A percentile compares a stretch with the other conserved stretches of the same genome.
These are phyloP conservation scores for Coemansia sp. DNA, from an alignment of 192 early-diverging fungal species.

Conservation along the genomic window DNA sequence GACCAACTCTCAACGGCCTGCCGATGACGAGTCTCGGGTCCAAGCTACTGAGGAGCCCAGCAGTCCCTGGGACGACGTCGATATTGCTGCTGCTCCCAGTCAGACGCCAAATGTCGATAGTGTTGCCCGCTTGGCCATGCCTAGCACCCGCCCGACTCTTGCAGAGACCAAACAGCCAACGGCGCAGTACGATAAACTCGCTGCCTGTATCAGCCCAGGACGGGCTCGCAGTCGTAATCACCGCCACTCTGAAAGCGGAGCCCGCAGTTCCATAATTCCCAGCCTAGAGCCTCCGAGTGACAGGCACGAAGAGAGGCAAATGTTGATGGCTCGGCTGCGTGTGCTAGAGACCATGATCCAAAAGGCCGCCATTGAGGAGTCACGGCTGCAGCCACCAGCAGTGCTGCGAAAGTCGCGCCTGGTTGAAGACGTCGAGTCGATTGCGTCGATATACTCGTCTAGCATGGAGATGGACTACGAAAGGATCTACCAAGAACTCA, in stretches of 20 bases:
- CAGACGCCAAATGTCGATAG: background rate
- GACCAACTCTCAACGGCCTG: slow-evolving; percentile 4
- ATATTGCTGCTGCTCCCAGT: background rate
- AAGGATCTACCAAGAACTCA: slow-evolving; percentile 29
- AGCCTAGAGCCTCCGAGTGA: background rate
- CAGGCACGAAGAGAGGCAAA: slow-evolving; percentile 20
- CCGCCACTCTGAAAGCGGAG: slow-evolving; percentile 10
- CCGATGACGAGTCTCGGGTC: background rate
- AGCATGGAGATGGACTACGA: slow-evolving; percentile 44
- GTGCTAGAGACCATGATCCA: slow-evolving; percentile 48
- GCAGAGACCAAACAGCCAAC: background rate
- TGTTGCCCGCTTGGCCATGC: background rate
- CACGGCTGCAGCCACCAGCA: slow-evolving; percentile 40
- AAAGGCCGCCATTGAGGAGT: slow-evolving; percentile 34
- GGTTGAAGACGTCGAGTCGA: slow-evolving; percentile 30
- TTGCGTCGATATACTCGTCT: slow-evolving; percentile 39
- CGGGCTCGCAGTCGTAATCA: slow-evolving; percentile 21
- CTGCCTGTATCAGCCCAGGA: slow-evolving; percentile 28
- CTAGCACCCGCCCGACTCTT: background rate
- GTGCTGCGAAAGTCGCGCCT: slow-evolving; percentile 19
- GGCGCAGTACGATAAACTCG: slow-evolving; percentile 10
- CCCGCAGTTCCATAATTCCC: slow-evolving; percentile 19
- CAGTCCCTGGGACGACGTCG: slow-evolving; percentile 1
- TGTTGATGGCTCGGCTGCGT: slow-evolving; percentile 34
- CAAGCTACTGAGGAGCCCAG: background rate